Base-by-base conservation (phyloP, 768 basidiomycete genomes). In the Amanita muscaria region DNA sequence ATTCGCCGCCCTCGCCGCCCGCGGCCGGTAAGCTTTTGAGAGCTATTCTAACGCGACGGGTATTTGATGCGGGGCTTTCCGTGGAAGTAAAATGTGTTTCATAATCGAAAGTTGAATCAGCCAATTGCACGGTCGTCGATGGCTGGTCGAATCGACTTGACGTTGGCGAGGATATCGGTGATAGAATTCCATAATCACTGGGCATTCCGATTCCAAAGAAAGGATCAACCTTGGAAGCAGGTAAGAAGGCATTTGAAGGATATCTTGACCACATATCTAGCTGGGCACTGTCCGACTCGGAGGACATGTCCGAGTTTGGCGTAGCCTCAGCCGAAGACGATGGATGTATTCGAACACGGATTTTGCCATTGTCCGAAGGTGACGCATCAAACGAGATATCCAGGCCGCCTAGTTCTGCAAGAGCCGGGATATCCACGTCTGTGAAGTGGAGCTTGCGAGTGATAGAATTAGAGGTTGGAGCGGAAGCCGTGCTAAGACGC, bases 381-480 rank as follows among this genome's bases (percentile, higher is more conserved):
- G 68, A 70, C 36, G 81, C 64, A 51, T 88, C 85, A 53, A 88
- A 84, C 32, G 82, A 82, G 57, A 88, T 79, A 51, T 82, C 76
- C 42, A 88, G 64, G 33, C 73, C 76, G 44, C 72, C 73, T 33
- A 83, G 68, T 32, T 65, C 70, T 44, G 60, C 66, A 29, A 70
- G 59, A 31, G 69, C 67, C 33, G 67, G 70, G 33, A 67, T 56
- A 46, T 79, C 76, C 18, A 72, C 61, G 42, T 72, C 72, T n/a
- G 70, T 63, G 51, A 83, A 79, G 54, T 79, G 79, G 25, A 77
- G 74, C 53, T 74, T 77, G 41, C 66, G 70, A 24, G 60, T 58
- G 18, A 62, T 53, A 32, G 67, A 49, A 44, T 65, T 56, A 37
- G 62, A 48, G 40, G 61, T 56, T 16, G 59, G 32, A 42, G 62